Percentiles rank a stretch among this genome's conserved stretches.
Evolutionary conservation across 2,329 filamentous ascomycete species (phyloP).

Genomic region (Ceratocystis lukuohia): DNA sequence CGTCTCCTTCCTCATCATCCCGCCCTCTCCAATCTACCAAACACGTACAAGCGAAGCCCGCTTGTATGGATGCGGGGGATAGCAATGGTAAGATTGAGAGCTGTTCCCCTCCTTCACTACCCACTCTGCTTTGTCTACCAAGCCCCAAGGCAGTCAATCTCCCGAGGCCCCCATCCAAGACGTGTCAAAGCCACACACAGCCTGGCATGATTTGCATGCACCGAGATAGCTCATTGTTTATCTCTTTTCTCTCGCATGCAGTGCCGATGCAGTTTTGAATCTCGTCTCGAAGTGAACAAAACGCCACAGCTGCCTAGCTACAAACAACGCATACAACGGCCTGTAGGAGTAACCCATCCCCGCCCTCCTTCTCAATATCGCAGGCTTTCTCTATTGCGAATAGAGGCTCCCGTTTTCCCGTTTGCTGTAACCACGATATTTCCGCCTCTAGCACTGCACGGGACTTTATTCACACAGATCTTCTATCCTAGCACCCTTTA

Average conservation of each 20-base stretch:
- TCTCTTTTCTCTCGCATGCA: conserved; percentile 2
- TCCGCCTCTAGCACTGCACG: not conserved
- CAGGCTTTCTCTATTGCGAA: not conserved
- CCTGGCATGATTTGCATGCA: not conserved
- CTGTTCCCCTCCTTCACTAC: no score
- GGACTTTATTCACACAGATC: not conserved
- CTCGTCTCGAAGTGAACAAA: conserved; percentile 5
- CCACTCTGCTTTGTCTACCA: not conserved
- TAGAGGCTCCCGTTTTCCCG: not conserved
- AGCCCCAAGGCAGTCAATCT: not conserved
- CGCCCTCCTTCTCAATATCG: not conserved
- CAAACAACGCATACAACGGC: conserved; percentile 4
- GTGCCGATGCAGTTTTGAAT: not conserved
- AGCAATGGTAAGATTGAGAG: no score
- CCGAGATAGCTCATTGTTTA: not conserved
- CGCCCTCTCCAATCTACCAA: not conserved
- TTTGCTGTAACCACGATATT: not conserved
- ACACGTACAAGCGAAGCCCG: no score
- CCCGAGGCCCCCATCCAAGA: not conserved
- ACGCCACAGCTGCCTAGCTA: not conserved
- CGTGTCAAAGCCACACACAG: not conserved
- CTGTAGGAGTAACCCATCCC: not conserved
- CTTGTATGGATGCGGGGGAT: no score
- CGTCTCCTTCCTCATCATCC: not conserved
- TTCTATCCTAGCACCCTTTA: no score